phyloP scores from a whole-genome alignment of 2,329 filamentous ascomycete species.

The Pseudonectria foliicola region DNA sequence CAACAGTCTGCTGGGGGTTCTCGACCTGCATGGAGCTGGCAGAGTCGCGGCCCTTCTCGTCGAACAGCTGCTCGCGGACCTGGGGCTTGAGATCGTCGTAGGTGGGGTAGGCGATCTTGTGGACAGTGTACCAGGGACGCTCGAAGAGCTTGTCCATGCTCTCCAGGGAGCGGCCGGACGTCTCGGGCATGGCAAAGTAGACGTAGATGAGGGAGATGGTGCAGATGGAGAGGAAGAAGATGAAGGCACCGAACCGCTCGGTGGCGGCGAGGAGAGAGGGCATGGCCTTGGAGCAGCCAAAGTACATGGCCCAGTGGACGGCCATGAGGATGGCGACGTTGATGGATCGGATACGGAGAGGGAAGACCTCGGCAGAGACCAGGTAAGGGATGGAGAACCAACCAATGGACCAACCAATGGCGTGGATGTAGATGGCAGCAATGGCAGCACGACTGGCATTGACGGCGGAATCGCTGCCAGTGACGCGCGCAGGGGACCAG shows the following conservation, averaged over 20 bases:
- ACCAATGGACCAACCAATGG: slow-evolving; percentile 38
- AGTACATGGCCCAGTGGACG: slow-evolving; percentile 33
- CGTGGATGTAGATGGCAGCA: slow-evolving; percentile 36
- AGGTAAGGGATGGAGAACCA: slow-evolving; percentile 40
- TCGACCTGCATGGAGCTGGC: no score
- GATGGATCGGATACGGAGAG: slow-evolving; percentile 33
- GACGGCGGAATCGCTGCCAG: slow-evolving; percentile 12
- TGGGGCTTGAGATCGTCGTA: slow-evolving; percentile 13
- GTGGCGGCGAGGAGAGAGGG: slow-evolving; percentile 26
- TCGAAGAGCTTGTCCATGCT: slow-evolving; percentile 24
- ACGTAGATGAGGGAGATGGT: slow-evolving; percentile 23
- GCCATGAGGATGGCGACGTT: slow-evolving; percentile 36
- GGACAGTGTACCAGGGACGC: slow-evolving; percentile 22
- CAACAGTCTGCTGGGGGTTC: no score
- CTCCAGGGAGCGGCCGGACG: slow-evolving; percentile 22
- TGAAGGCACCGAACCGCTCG: slow-evolving; percentile 24
- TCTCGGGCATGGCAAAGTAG: slow-evolving; percentile 27
- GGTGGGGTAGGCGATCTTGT: slow-evolving; percentile 23
- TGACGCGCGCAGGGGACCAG: slow-evolving; percentile 10
- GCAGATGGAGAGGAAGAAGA: slow-evolving; percentile 24
- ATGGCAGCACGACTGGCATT: slow-evolving; percentile 32
- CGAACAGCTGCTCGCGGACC: background rate
- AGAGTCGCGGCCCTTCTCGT: no score
- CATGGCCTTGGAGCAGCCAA: slow-evolving; percentile 28
- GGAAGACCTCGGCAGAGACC: slow-evolving; percentile 38